phyloP scores from a whole-genome alignment of 2,329 filamentous ascomycete genomes.

The Raffaelea arxii region DNA sequence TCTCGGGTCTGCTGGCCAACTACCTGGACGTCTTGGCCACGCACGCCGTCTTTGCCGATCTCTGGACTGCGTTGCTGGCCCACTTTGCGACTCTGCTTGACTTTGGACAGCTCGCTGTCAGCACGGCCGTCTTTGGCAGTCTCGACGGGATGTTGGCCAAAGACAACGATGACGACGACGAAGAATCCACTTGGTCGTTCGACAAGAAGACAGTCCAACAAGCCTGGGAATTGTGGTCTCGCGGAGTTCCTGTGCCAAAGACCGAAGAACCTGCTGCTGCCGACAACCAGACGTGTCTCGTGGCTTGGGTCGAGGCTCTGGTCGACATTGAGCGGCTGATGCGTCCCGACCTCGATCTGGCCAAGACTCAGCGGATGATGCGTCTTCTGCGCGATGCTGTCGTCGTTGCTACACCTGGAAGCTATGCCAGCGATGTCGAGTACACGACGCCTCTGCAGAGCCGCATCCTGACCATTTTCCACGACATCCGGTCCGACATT shows the following conservation, averaged over 20 bases:
- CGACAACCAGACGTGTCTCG: slow-evolving; percentile 75
- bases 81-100: slow-evolving; percentile 58
- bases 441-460: slow-evolving; percentile 63
- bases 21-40: slow-evolving; percentile 65
- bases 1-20: slow-evolving; percentile 62
- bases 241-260: slow-evolving; percentile 49
- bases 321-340: slow-evolving; percentile 71
- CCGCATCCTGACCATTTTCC: slow-evolving; percentile 57
- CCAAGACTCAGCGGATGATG: slow-evolving; percentile 59
- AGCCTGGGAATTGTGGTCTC: slow-evolving; percentile 62
- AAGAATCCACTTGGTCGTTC: slow-evolving; percentile 33
- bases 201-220: slow-evolving; percentile 45
- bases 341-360: slow-evolving; percentile 49
- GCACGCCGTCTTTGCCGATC: slow-evolving; percentile 55
- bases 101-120: slow-evolving; percentile 58
- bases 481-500: slow-evolving; percentile 57
- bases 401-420: slow-evolving; percentile 55
- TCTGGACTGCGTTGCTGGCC: slow-evolving; percentile 66
- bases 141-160: slow-evolving; percentile 52
- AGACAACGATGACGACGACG: slow-evolving; percentile 31
- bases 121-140: slow-evolving; percentile 60
- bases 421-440: slow-evolving; percentile 64
- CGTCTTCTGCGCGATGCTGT: slow-evolving; percentile 61
- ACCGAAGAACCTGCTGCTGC: slow-evolving; percentile 21
- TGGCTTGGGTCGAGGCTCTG: slow-evolving; percentile 72